phyloP scores from a whole-genome alignment of 768 basidiomycete species.

The Suillus luteus region DNA sequence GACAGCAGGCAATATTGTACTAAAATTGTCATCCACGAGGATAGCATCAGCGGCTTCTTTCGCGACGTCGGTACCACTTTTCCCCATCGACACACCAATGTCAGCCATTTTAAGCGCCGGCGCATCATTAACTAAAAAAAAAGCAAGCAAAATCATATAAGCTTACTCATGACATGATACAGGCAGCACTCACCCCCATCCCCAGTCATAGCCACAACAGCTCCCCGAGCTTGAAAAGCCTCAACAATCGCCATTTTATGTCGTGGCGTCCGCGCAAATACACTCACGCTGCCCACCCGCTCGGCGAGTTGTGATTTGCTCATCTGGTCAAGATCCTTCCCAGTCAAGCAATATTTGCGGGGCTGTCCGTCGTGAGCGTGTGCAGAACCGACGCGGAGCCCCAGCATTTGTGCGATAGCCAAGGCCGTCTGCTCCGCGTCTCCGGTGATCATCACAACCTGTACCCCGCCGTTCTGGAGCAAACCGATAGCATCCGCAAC shows the following conservation, averaged over 20 bases:
- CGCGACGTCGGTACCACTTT: slow-evolving; percentile 97
- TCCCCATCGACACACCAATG: slow-evolving; percentile 97
- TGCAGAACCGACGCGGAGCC: slow-evolving; percentile 62
- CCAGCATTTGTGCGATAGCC: slow-evolving; percentile 84
- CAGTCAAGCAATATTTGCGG: slow-evolving; percentile 63
- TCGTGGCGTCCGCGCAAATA: slow-evolving; percentile 93
- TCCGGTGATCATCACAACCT: slow-evolving; percentile 98
- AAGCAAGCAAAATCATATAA: no score
- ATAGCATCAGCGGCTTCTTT: slow-evolving; percentile 98
- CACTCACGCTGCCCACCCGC: slow-evolving; percentile 75
- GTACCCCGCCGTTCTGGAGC: slow-evolving; percentile 84
- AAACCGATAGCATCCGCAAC: slow-evolving; percentile 87
- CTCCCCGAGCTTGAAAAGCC: slow-evolving; percentile 88
- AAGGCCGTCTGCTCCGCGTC: slow-evolving; percentile 91
- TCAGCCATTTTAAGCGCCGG: slow-evolving; percentile 98
- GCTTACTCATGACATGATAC: background rate
- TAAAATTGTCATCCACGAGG: slow-evolving; percentile 96
- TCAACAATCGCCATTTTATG: slow-evolving; percentile 98
- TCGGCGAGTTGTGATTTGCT: slow-evolving; percentile 80
- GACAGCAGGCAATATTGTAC: slow-evolving; percentile 89
- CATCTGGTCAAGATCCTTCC: slow-evolving; percentile 84
- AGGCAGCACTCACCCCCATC: slow-evolving; percentile 72
- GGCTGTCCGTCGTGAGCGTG: slow-evolving; percentile 34
- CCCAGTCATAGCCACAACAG: slow-evolving; percentile 96
- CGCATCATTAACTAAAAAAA: slow-evolving; percentile 80